A percentile compares a stretch with the other conserved stretches of the same genome.
Evolutionary conservation across 257 asterid species (phyloP).

Genomic region (Thymus mandschuricus): DNA sequence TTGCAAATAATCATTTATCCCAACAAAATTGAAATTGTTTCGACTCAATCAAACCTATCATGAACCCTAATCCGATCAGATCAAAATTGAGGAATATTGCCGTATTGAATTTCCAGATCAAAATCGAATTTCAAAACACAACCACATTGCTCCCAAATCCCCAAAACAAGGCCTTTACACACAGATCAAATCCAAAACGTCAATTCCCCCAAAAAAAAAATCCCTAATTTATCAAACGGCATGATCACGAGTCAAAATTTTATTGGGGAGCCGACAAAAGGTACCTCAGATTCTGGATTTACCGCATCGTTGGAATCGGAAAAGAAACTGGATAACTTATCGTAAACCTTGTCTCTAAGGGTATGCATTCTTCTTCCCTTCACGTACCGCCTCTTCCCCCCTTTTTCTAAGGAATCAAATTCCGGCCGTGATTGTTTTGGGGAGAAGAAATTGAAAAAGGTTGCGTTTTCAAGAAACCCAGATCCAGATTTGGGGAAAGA

Average conservation of each 20-base stretch:
- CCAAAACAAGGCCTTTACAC: background rate
- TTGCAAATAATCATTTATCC: background rate
- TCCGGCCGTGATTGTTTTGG: background rate
- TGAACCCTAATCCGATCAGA: slow-evolving; percentile 13
- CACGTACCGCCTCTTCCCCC: background rate
- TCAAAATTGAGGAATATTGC: slow-evolving; percentile 1
- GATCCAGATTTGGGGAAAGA: slow-evolving; percentile 27
- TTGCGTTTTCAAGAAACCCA: slow-evolving; percentile 14
- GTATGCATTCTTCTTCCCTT: slow-evolving; percentile 52
- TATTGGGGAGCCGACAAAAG: slow-evolving; percentile 8
- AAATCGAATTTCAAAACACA: slow-evolving; percentile 6
- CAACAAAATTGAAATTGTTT: background rate
- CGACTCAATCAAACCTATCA: slow-evolving; percentile 22
- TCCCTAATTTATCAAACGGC: background rate
- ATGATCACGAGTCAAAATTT: background rate
- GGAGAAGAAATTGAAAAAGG: slow-evolving; percentile 2
- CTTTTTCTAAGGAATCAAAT: background rate
- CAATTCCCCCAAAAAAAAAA: slow-evolving; percentile 1
- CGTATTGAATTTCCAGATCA: slow-evolving; percentile 5
- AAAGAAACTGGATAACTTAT: slow-evolving; percentile 65
- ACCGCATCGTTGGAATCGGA: slow-evolving; percentile 60
- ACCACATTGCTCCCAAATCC: slow-evolving; percentile 29
- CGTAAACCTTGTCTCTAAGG: slow-evolving; percentile 71
- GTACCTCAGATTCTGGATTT: slow-evolving; percentile 75
- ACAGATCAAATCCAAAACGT: slow-evolving; percentile 27